Evolutionary conservation across 1,284 basidiomycete genomes (phyloP), one percentile per base, ranked within the genome.

Genomic region (Gomphus sp.): DNA sequence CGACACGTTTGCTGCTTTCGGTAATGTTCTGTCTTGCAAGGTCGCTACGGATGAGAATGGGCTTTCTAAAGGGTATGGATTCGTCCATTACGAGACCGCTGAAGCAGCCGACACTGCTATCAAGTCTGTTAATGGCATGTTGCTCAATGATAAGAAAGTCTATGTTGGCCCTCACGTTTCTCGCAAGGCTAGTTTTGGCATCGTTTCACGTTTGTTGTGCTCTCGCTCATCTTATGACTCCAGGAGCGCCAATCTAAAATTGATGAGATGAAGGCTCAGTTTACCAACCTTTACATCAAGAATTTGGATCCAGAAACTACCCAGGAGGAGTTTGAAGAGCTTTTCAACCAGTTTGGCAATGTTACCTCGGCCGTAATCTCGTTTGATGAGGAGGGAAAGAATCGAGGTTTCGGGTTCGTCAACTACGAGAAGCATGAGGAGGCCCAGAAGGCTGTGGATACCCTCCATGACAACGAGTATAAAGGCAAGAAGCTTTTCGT

Each of bases 241-340:
- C 63, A 91, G 85, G 94, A 98, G 76, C 89, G 94, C 66, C 91
- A 96, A 78, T 93, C 94, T 71, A 98, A 99, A 79, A 82, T 99
- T 64, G 97, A 99, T 72, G 96, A 99, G 78, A 90, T 93, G 82
- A 93, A 91, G 72, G 80, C 94, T 52, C 91, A 94, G 69, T 99
- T 93, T 80, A 99, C 97, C 71, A 99, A 99, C 78, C 82, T 99
- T 65, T 99, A 97, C 75, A 79, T 97, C 79, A 99, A 99, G 85
- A 98, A 98, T 78, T 73, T 99, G 64, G 93, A 97, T 72, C 71
- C 81, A 53, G 90, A 93, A 68, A 82, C 91, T 62, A 84, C 85
- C 47, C 86, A 94, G 67, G 90, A 93, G 39, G 89, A 97, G 70
- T 96, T 99, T 69, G 81, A 87, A 67, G 80, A 82, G 56, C 79